Evolutionary conservation across 768 basidiomycete genomes (phyloP), one percentile per base, ranked within the genome.

Genomic region (Amanita fuliginea): DNA sequence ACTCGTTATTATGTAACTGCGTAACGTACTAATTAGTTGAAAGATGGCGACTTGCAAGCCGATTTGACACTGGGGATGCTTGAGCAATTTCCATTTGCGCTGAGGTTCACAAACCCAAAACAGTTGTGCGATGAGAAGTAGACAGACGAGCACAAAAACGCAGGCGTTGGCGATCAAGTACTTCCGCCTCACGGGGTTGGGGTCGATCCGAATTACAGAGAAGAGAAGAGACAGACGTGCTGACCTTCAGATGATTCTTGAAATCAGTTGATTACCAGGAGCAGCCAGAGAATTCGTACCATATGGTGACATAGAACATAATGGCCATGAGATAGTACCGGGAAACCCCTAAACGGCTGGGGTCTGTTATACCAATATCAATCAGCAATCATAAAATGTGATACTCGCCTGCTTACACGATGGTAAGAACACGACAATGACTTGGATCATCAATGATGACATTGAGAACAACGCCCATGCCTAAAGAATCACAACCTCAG

Each of bases 161-260:
- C 59, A 56, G 1, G 64, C 67, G n/a, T 72, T 53, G 46, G 59
- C 58, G 10, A 57, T 45, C 1, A 69, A 58, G 19, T 54, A 54
- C 28, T 48, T 54, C 10, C 61, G 59, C 42, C 64, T 58, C 5
- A 37, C 22, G 4, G 37, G 54, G 43, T 67, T 67, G 3, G 72
- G 71, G 47, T 73, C 71, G 57, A 78, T 68, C 35, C 77, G 73
- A 46, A 77, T 70, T 51, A 79, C 67, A 5, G 76, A 76, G 60
- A 74, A 75, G 6, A 79, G 61, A 37, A 77, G 76, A 28, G 75
- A 70, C 11, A 76, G 61, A 14, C 76, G 70, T 2, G 76, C 63
- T 35, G 62, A 67, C 71, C 73, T 73, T 47, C 11, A 7, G 19
- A 22, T 4, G 22, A 19, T 34, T 14, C 32, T 13, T 32, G 11